These are phyloP conservation scores for Boletellus dicymbophilus DNA, from an alignment of 1,284 basidiomycete species.

Conservation along the genomic window DNA sequence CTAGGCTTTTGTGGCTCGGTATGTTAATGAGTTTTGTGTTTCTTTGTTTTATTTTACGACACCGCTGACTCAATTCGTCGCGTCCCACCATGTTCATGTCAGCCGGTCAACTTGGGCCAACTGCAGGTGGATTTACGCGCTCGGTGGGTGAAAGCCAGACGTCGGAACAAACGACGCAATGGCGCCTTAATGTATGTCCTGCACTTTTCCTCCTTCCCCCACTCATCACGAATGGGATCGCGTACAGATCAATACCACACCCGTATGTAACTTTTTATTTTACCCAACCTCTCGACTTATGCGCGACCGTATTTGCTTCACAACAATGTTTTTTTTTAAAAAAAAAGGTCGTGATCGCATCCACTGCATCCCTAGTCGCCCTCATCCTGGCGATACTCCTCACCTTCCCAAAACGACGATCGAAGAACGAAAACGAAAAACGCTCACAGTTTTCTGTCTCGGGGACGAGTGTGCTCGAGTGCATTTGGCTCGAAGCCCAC, in stretches of 20 bases:
- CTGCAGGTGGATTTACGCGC: background rate
- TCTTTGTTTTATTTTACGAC: too few relatives aligned
- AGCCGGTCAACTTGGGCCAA: background rate
- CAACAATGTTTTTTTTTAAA: background rate
- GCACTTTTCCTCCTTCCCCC: background rate
- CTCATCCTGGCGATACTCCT: background rate
- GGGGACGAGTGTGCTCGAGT: too few relatives aligned
- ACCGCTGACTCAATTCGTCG: too few relatives aligned
- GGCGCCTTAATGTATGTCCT: background rate
- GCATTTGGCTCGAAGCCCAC: background rate
- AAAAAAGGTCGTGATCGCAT: background rate
- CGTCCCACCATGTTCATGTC: too few relatives aligned
- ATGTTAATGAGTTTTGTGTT: too few relatives aligned
- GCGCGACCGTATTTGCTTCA: too few relatives aligned
- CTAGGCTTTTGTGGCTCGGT: too few relatives aligned
- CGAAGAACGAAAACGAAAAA: too few relatives aligned
- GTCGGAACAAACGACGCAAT: background rate
- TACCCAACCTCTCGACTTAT: too few relatives aligned
- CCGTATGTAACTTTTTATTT: background rate
- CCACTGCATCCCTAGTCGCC: background rate
- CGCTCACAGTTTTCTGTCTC: too few relatives aligned
- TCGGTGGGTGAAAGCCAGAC: background rate
- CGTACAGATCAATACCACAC: background rate
- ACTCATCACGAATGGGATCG: too few relatives aligned
- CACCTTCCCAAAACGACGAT: too few relatives aligned